phyloP scores from a whole-genome alignment of 2,329 filamentous ascomycete species.

The Huntiella abstrusa region DNA sequence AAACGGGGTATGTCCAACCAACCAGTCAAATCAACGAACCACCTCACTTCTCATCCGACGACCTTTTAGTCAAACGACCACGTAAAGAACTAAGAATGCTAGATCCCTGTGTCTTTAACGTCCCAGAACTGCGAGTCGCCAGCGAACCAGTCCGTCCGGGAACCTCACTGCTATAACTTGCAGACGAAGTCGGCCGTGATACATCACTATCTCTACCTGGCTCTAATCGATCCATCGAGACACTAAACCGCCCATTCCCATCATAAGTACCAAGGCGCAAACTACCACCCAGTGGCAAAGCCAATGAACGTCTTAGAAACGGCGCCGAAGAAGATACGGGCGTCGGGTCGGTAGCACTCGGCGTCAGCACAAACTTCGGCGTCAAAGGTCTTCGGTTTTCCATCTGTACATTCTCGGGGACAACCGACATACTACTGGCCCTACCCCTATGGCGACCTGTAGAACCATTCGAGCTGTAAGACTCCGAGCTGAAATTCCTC shows the following conservation, averaged over 20 bases:
- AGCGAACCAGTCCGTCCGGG: constrained; percentile 1
- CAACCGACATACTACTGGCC: not conserved
- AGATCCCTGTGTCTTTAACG: constrained; percentile 4
- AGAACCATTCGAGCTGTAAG: not conserved
- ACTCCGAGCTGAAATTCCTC: not conserved
- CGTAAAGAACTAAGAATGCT: constrained; percentile 6
- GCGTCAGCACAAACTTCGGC: not conserved
- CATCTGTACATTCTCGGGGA: not conserved
- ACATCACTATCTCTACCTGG: not conserved
- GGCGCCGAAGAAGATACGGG: not conserved
- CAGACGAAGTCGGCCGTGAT: not conserved
- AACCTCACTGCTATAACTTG: not conserved
- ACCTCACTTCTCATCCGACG: not conserved
- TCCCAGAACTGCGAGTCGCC: constrained; percentile 1
- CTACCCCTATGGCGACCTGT: not conserved
- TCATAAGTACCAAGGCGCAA: not conserved
- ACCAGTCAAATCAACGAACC: not conserved
- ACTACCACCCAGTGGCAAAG: not conserved
- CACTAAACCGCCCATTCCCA: not conserved
- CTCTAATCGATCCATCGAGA: not conserved
- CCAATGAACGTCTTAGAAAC: not conserved
- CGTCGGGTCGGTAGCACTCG: not conserved
- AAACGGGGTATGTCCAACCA: too few relatives aligned
- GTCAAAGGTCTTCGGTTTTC: too few relatives aligned
- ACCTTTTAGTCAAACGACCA: constrained; percentile 3